Conservation (phyloP, 331 rosid species). For the Malus hybrid region DNA sequence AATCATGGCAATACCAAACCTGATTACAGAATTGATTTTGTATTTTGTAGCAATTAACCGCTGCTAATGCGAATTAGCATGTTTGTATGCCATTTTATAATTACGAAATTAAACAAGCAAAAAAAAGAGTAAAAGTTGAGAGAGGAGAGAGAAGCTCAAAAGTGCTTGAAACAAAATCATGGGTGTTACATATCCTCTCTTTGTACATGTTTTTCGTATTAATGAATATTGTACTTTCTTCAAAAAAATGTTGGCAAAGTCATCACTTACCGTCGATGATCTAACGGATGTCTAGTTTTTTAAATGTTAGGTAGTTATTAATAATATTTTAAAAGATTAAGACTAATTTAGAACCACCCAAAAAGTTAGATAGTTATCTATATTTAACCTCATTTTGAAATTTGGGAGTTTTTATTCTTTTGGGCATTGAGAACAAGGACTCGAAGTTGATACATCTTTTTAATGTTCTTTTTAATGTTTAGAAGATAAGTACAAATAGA, state of each 20-base stretch:
- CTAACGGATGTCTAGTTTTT: background rate
- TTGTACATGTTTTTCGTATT: no score
- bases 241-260: no score
- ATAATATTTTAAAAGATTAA: no score
- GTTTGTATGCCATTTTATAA: no score
- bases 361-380: no score
- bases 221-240: no score
- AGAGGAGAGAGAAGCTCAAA: slow-evolving; percentile 50
- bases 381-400: background rate
- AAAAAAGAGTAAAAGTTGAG: fast-evolving
- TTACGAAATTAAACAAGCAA: background rate
- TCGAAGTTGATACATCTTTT: no score
- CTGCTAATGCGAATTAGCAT: background rate
- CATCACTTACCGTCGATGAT: background rate
- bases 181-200: background rate
- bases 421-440: no score
- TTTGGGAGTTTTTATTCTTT: background rate
- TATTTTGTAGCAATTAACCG: background rate
- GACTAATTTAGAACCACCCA: no score
- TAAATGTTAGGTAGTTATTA: no score
- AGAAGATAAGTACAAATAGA: background rate
- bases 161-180: slow-evolving; percentile 76
- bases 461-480: no score
- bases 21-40: background rate
- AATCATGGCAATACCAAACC: no score